A percentile compares a stretch with the other conserved stretches of the same genome.
Conservation (phyloP, 148 eudicot genomes). For the Camellia lanceoleosa region DNA sequence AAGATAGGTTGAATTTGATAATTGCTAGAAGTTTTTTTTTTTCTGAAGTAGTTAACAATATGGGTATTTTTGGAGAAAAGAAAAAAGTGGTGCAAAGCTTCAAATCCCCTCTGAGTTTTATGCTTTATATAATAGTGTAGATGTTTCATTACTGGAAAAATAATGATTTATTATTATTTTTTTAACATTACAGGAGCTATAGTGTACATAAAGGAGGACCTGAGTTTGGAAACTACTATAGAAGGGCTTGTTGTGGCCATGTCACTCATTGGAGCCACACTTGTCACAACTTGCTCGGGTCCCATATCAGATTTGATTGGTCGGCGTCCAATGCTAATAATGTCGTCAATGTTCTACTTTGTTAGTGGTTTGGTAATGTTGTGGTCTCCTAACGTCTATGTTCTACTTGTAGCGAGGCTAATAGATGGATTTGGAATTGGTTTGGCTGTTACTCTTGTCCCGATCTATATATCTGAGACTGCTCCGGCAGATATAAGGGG, state of each 20-base stretch:
- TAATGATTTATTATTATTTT: neutral
- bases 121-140: no score
- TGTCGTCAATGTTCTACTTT: slow-evolving; percentile 68
- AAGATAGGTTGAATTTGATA: no score
- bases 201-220: slow-evolving; percentile 69
- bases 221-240: slow-evolving; percentile 44
- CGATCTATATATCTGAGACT: slow-evolving; percentile 88
- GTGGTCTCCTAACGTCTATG: slow-evolving; percentile 95
- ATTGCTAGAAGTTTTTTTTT: no score
- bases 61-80: no score
- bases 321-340: slow-evolving; percentile 85
- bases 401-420: slow-evolving; percentile 75
- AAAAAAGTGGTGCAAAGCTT: no score
- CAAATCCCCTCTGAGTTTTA: no score
- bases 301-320: slow-evolving; percentile 73
- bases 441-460: slow-evolving; percentile 80
- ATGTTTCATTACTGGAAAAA: neutral
- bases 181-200: slow-evolving; percentile 44
- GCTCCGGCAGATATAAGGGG: slow-evolving; percentile 93
- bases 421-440: slow-evolving; percentile 92
- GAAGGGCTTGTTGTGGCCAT: slow-evolving; percentile 94
- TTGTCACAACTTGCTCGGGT: slow-evolving; percentile 82
- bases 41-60: no score
- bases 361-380: slow-evolving; percentile 76
- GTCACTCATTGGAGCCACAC: slow-evolving; percentile 92